These are phyloP conservation scores for Tolypocladium cylindrosporum DNA, from an alignment of 2,329 filamentous ascomycete genomes.

Conservation along the genomic window DNA sequence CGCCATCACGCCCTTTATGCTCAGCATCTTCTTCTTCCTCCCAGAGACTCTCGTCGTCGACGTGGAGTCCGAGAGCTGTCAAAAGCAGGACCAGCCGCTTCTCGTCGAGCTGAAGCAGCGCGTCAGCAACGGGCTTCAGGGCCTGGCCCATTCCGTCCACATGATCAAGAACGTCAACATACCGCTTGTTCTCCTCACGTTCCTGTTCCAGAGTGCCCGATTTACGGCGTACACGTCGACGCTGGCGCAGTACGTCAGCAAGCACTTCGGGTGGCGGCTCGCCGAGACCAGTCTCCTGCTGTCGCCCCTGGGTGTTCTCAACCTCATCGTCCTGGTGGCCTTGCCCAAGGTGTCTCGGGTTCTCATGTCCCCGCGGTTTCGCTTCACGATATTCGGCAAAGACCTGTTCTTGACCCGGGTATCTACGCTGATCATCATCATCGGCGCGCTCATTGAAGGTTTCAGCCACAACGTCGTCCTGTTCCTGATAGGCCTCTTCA, in stretches of 20 bases:
- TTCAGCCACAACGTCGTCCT: constrained; percentile 20
- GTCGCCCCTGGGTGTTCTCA: constrained; percentile 28
- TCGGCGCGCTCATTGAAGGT: constrained; percentile 23
- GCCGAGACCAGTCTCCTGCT: constrained; percentile 30
- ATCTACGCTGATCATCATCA: constrained; percentile 21
- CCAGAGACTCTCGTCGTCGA: constrained; percentile 27
- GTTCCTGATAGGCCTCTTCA: constrained; percentile 26
- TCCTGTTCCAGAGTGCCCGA: constrained; percentile 27
- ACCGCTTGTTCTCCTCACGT: constrained; percentile 25
- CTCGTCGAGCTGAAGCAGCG: constrained; percentile 15
- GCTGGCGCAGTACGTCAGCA: constrained; percentile 32
- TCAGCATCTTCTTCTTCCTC: constrained; percentile 22
- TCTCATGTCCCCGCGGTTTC: constrained; percentile 21
- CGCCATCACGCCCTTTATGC: constrained; percentile 18
- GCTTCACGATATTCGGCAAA: constrained; percentile 23
- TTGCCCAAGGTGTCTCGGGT: constrained; percentile 24
- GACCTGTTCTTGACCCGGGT: constrained; percentile 24
- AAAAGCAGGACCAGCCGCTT: neutral
- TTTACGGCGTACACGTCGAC: constrained; percentile 22
- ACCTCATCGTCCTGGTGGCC: constrained; percentile 23
- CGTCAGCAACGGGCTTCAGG: constrained; percentile 17
- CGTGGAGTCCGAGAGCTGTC: neutral
- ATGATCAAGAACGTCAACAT: constrained; percentile 26
- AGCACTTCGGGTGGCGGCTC: constrained; percentile 32
- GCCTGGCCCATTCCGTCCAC: constrained; percentile 20